Evolutionary conservation across 106 monocot species (phyloP).

Genomic region (Alisma plantagoaquatica): DNA sequence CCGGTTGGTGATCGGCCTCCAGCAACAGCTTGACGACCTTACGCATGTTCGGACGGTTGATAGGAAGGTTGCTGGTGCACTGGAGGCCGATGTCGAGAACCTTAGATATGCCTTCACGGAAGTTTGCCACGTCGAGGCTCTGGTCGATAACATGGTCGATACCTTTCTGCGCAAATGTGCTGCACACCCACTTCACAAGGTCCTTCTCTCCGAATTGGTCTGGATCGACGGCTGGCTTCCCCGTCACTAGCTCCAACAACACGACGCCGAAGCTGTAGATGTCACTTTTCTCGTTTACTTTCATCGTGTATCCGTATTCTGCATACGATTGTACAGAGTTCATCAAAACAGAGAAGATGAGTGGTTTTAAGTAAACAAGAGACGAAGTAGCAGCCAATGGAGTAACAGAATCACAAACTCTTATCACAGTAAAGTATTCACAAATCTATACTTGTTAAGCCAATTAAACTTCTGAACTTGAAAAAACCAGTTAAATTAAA

Average conservation of each 20-base stretch:
- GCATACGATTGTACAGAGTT: no score
- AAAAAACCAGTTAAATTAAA: background rate
- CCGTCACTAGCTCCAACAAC: slow-evolving; percentile 73
- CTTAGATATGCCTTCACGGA: slow-evolving; percentile 38
- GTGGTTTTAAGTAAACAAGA: background rate
- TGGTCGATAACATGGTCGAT: slow-evolving; percentile 47
- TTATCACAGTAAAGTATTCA: no score
- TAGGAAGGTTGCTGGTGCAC: slow-evolving; percentile 71
- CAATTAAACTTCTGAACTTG: background rate
- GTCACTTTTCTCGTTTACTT: slow-evolving; percentile 91
- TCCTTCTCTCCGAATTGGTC: slow-evolving; percentile 72
- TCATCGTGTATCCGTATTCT: slow-evolving; percentile 89
- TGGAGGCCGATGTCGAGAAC: slow-evolving; percentile 71
- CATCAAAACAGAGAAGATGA: no score
- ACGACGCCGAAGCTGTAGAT: slow-evolving; percentile 89
- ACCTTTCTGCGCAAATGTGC: slow-evolving; percentile 50
- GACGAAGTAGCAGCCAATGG: background rate
- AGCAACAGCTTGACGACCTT: slow-evolving; percentile 52
- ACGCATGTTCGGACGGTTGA: slow-evolving; percentile 82
- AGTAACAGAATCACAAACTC: no score
- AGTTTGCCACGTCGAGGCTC: slow-evolving; percentile 33
- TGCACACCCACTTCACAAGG: slow-evolving; percentile 64
- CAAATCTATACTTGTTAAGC: no score
- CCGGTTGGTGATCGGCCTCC: slow-evolving; percentile 14
- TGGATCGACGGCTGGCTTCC: slow-evolving; percentile 43